Evolutionary conservation across 768 basidiomycete species (phyloP).

Genomic region (Serendipita vermifera): DNA sequence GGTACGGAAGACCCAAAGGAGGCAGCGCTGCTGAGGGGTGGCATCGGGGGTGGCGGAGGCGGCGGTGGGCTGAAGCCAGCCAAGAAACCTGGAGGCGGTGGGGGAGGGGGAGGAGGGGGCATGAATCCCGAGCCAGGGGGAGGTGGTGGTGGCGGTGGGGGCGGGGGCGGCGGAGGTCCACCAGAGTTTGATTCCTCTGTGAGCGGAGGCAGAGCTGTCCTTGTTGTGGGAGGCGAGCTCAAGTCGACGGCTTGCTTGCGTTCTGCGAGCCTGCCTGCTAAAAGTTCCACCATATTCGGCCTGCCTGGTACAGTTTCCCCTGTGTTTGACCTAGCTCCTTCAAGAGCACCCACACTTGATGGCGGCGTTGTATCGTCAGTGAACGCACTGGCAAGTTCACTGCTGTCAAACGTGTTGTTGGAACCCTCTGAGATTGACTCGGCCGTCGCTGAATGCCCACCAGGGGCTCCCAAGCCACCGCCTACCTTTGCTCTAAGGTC

Average conservation of each 20-base stretch:
- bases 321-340: not conserved
- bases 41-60: constrained; percentile 21
- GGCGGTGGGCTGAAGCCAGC: constrained; percentile 23
- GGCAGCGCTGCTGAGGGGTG: constrained; percentile 13
- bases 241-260: not conserved
- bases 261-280: not conserved
- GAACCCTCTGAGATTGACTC: not conserved
- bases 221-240: not conserved
- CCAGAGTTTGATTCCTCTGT: constrained; percentile 11
- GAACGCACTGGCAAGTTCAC: not conserved
- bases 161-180: constrained; percentile 19
- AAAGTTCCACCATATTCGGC: not conserved
- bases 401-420: constrained; percentile 5
- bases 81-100: constrained; percentile 20
- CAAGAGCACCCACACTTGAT: not conserved
- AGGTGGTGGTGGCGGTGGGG: constrained; percentile 14
- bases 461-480: not conserved
- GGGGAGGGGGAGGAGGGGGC: constrained; percentile 14
- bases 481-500: not conserved
- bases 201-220: not conserved
- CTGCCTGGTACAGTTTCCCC: not conserved
- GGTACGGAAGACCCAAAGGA: constrained; percentile 16
- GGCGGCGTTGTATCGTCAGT: constrained; percentile 8
- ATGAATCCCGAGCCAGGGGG: constrained; percentile 12
- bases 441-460: not conserved